Evolutionary conservation across 768 basidiomycete genomes (phyloP).

Genomic region (Tylopilus rubrobrunneus): DNA sequence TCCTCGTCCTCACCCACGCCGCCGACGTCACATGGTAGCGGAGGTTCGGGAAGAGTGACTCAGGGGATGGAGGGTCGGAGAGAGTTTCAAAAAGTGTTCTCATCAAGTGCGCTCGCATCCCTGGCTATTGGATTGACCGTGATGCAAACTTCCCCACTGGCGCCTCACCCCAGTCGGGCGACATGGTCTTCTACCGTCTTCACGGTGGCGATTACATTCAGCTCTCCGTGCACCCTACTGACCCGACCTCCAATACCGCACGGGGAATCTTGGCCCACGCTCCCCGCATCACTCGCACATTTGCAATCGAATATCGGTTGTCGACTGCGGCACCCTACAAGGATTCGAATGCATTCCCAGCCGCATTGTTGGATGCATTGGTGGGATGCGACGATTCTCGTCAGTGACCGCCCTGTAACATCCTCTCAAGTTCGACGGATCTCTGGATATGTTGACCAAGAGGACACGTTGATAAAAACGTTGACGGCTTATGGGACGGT

Average conservation of each 20-base stretch:
- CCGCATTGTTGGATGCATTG: conserved; percentile 49
- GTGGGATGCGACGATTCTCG: conserved; percentile 59
- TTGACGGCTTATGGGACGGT: conserved; percentile 98
- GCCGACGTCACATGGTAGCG: conserved; percentile 27
- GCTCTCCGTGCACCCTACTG: conserved; percentile 27
- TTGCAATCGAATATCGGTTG: conserved; percentile 48
- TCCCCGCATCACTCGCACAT: conserved; percentile 23
- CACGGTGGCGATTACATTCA: conserved; percentile 31
- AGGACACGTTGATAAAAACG: conserved; percentile 96
- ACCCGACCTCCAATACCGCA: conserved; percentile 22
- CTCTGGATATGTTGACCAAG: conserved; percentile 96
- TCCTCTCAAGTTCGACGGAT: conserved; percentile 79
- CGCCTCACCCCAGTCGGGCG: conserved; percentile 22
- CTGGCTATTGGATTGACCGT: conserved; percentile 36
- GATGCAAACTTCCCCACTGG: conserved; percentile 14
- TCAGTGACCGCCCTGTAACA: conserved; percentile 79
- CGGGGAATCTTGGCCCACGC: conserved; percentile 15
- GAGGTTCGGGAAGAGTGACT: no score
- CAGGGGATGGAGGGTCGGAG: no score
- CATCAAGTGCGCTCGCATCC: conserved; percentile 27
- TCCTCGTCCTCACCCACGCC: conserved; percentile 26
- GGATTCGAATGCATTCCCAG: conserved; percentile 43
- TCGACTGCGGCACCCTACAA: conserved; percentile 28
- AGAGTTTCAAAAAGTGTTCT: no score
- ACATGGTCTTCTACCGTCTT: conserved; percentile 32